Base-by-base conservation (phyloP, 306 rosid species). In the Castanea mollissima region DNA sequence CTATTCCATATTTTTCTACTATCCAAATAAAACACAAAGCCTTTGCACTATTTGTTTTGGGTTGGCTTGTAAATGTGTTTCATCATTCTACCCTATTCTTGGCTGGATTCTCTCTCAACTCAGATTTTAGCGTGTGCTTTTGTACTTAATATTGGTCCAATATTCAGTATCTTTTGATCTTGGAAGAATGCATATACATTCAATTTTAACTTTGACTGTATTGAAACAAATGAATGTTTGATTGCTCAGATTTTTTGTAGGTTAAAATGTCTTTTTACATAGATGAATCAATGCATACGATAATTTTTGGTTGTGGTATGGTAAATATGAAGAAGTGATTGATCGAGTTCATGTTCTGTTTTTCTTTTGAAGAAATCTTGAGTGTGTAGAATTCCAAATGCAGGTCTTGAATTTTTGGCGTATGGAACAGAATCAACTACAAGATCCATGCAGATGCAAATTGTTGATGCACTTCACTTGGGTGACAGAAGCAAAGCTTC, bases 401-500 rank as follows among this genome's bases (percentile, higher is more conserved):
- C 79, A 88, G 90, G 82, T 68, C 20, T 31, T 52, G 71, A 77
- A 58, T 80, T 78, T 78, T 49, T 60, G 75, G 86, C 73, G 21
- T 49, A 77, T 58, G 86, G 77, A 44, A 82, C 76, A 54, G 88
- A 79, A 69, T 75, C 84, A 9, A 78, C 83, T 57, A 71, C 79
- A 19, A 23, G 38, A 64, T 63, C 77, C 67, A 58, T 85, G 86
- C 92, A 89, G 83, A 79, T 55, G 85, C 83, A 87, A 82, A 85
- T 94, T 62, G 82, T 94, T 14, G 34, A 77, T 80, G 96, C 98
- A 16, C 93, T 94, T 58, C 58, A 79, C 68, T 55, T 73, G 78
- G 96, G 91, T 15, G 84, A 92, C 55, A 89, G 90, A 79, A 84
- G 78, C 72, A 79, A 73, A 84, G 97, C 97, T 68, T 92, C 90